Base-by-base conservation (phyloP, 2,329 filamentous ascomycete genomes). In the Fusarium pseudograminearum region DNA sequence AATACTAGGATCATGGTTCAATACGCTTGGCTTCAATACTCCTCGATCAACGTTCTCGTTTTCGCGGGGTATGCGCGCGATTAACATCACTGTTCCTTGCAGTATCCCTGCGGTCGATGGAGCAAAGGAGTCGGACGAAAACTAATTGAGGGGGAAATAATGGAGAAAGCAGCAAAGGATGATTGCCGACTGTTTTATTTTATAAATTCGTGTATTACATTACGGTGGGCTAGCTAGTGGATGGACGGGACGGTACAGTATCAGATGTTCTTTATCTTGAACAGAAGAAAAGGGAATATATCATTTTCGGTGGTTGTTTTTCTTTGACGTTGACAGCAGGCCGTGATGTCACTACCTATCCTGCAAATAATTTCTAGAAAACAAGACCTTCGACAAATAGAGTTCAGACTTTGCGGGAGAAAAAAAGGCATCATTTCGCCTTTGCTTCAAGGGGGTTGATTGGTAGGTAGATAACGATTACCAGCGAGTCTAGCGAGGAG, bases 21-120 rank as follows among this genome's bases (percentile, higher is more conserved):
- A 34, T 36, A 42, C 42, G 42, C 53, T 67, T 65, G 54, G 57
- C 28, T 36, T 60, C 54, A 42, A 54, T 33, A 46, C 46, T 50
- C 46, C 66, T 69, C 36, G 66, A 69, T 67, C 61, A 64, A 68
- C 42, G 54, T 68, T 59, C 38, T 59, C 57, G 42, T 40, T 33
- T 62, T 42, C 66, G 61, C 66, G 66, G 66, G 66, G 57, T 48
- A 30, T 34, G 60, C 41, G 47, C 61, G 65, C 46, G 50, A 68
- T 68, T 68, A 70, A 71, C 34, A 60, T 28, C 31, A 42, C 48
- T 65, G 24, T 70, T 70, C 67, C 67, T 58, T 64, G 62, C 56
- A 70, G 44, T 22, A 71, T 70, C 67, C 67, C 60, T 70, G 67
- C 44, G 38, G n/a, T 63, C 42, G 18, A 59, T 67, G 62, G 62